A percentile compares a stretch with the other conserved stretches of the same genome.
These are phyloP conservation scores for Lentinula novae-zelandiae DNA, from an alignment of 1,284 basidiomycete species.

Conservation along the genomic window DNA sequence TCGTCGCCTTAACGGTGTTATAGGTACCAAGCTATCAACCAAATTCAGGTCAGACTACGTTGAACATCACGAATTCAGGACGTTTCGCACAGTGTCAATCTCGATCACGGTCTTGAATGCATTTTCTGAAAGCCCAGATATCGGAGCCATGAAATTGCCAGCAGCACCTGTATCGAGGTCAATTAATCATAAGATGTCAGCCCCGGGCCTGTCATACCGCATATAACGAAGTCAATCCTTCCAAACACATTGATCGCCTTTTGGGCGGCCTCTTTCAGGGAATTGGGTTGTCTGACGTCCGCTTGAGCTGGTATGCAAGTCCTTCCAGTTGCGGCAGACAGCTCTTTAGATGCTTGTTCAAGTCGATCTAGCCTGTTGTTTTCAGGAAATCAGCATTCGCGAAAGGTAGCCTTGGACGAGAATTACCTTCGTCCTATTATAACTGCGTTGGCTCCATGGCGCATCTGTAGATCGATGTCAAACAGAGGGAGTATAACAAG, in stretches of 20 bases:
- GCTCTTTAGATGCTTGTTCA: constrained; percentile 64
- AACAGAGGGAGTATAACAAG: background rate
- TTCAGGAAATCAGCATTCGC: background rate
- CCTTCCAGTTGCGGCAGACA: constrained; percentile 67
- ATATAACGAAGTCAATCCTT: constrained; percentile 92
- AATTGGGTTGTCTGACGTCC: constrained; percentile 80
- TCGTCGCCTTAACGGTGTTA: constrained; percentile 91
- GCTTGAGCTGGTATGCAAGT: constrained; percentile 74
- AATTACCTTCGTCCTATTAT: constrained; percentile 90
- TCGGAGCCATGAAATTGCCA: constrained; percentile 86
- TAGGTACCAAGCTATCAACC: constrained; percentile 80
- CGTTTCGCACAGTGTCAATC: constrained; percentile 78
- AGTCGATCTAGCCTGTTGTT: constrained; percentile 69
- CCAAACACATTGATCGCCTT: constrained; percentile 79
- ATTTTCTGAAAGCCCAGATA: constrained; percentile 79
- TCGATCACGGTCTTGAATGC: constrained; percentile 92
- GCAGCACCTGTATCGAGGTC: constrained; percentile 61
- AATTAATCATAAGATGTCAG: background rate
- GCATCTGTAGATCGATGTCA: constrained; percentile 52
- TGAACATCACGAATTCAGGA: background rate
- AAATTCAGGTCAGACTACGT: background rate
- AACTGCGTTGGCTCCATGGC: constrained; percentile 76
- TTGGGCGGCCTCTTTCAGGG: constrained; percentile 74
- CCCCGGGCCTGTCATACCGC: constrained; percentile 50
- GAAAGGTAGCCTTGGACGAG: constrained; percentile 3